Percentiles rank a stretch among this genome's conserved stretches.
Conservation (phyloP, 495 filamentous ascomycete genomes). For the Gamarada debralockiae region DNA sequence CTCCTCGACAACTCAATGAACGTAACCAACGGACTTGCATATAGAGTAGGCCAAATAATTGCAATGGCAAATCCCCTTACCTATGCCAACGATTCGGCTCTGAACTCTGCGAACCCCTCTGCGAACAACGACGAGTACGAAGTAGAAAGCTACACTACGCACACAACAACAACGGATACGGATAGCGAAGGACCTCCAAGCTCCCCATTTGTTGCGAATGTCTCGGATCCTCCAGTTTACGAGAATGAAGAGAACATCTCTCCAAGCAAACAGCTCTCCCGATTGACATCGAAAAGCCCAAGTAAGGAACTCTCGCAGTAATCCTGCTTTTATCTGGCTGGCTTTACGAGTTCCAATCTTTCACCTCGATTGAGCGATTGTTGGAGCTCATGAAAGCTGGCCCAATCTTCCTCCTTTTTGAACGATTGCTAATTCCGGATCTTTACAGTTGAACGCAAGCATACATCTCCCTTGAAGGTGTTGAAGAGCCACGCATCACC, state of each 20-base stretch:
- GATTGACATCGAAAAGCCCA: slow-evolving; percentile 15
- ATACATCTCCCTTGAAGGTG: slow-evolving; percentile 21
- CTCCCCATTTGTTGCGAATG: slow-evolving; percentile 30
- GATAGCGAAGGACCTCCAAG: slow-evolving; percentile 25
- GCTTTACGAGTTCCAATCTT: no score
- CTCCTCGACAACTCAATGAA: no score
- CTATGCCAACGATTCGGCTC: slow-evolving; percentile 3
- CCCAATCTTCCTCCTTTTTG: no score
- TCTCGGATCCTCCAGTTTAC: slow-evolving; percentile 13
- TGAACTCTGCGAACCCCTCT: slow-evolving; percentile 9
- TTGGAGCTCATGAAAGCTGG: no score
- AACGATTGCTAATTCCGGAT: no score
- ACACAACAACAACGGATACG: slow-evolving; percentile 8
- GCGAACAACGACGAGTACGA: slow-evolving; percentile 11
- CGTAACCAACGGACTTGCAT: neutral
- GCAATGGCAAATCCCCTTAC: slow-evolving; percentile 21
- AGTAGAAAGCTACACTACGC: slow-evolving; percentile 11
- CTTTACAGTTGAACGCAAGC: slow-evolving; percentile 18
- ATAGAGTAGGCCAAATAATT: slow-evolving; percentile 6
- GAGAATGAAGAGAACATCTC: slow-evolving; percentile 32
- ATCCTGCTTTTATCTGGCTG: no score
- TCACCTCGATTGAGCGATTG: no score
- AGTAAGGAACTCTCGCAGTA: no score
- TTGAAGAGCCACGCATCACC: slow-evolving; percentile 25
- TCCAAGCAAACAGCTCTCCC: slow-evolving; percentile 28